Evolutionary conservation across 352 stramenopile genomes (phyloP), one percentile per base, ranked within the genome.

Genomic region (Elongisporangium senticosum): DNA sequence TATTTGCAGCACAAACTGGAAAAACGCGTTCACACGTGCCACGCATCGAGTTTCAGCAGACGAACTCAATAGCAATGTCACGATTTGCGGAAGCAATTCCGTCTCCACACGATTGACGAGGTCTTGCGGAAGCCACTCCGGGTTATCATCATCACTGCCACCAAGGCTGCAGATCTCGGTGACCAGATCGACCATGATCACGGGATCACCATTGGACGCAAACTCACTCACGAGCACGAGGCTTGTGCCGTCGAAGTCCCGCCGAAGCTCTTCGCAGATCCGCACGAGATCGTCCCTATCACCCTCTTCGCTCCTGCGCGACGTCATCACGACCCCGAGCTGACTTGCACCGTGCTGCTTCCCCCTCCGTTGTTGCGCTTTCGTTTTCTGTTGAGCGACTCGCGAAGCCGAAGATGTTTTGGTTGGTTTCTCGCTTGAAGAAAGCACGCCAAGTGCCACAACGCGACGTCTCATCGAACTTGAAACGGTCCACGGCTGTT

Each of bases 31-130:
- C 13, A 83, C 69, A 4, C 20, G 19, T 26, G 67, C 50, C 1
- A 74, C 74, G n/a, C 65, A 61, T 15, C 63, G 55, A 1, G n/a
- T 48, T 11, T 54, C n/a, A 13, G 60, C 54, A 40, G 85, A 74
- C n/a, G 62, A 53, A 14, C 55, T 53, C 19, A 93, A 57, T 23
- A 90, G 50, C 21, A 87, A 40, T 48, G 87, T 79, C 40, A 85
- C 72, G 15, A 82, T 55, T 48, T 89, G 77, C 7, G 77, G 79
- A 13, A 89, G 51, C 15, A 91, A 75, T 17, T 85, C 77, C 3
- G 50, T 65, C 23, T 83, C 74, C 19, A 90, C 59, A 3, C 70
- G 76, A 14, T 87, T 64, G 7, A 50, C 22, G 2, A 77, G 22
- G 4, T 77, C 74, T 0, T 53, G 20, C 1, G 71, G 56, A 11